These are phyloP conservation scores for Saccharomycodes ludwigii DNA, from an alignment of 805 yeast genomes.

Conservation along the genomic window DNA sequence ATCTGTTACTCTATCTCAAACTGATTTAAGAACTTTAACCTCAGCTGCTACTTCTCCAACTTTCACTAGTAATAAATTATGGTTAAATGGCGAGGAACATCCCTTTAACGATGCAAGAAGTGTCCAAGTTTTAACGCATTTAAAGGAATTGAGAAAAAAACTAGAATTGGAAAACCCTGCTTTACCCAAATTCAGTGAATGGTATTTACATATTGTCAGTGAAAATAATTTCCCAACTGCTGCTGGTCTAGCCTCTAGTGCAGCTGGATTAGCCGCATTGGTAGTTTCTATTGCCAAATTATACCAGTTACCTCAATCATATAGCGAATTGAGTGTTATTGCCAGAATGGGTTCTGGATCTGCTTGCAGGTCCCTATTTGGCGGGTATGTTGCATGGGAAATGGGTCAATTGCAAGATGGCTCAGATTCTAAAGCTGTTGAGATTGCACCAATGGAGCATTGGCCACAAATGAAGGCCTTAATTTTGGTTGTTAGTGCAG, in stretches of 20 bases:
- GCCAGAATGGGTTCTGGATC: constrained; percentile 99
- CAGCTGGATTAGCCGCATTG: constrained; percentile 97
- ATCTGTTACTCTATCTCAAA: constrained; percentile 85
- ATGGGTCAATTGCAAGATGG: constrained; percentile 76
- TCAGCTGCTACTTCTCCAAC: constrained; percentile 60
- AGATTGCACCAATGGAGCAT: constrained; percentile 69
- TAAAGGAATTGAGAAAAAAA: constrained; percentile 52
- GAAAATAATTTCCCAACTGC: constrained; percentile 99
- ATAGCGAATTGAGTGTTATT: constrained; percentile 77
- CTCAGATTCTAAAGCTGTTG: constrained; percentile 88
- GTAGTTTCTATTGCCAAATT: constrained; percentile 80
- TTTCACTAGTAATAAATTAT: constrained; percentile 54
- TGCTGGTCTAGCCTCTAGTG: constrained; percentile 95
- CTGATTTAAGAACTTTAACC: constrained; percentile 83
- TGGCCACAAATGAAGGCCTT: constrained; percentile 94
- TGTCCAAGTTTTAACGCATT: constrained; percentile 62
- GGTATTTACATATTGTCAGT: constrained; percentile 69
- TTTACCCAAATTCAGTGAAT: constrained; percentile 49
- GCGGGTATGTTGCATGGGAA: constrained; percentile 99
- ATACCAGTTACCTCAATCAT: constrained; percentile 73
- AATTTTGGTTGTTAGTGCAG: constrained; percentile 83
- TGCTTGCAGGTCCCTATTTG: constrained; percentile 93
- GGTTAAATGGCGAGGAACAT: constrained; percentile 76
- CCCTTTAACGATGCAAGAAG: constrained; percentile 42
- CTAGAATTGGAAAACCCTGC: constrained; percentile 42